These are phyloP conservation scores for Amanita rimosa DNA, from an alignment of 768 basidiomycete genomes.

Conservation along the genomic window DNA sequence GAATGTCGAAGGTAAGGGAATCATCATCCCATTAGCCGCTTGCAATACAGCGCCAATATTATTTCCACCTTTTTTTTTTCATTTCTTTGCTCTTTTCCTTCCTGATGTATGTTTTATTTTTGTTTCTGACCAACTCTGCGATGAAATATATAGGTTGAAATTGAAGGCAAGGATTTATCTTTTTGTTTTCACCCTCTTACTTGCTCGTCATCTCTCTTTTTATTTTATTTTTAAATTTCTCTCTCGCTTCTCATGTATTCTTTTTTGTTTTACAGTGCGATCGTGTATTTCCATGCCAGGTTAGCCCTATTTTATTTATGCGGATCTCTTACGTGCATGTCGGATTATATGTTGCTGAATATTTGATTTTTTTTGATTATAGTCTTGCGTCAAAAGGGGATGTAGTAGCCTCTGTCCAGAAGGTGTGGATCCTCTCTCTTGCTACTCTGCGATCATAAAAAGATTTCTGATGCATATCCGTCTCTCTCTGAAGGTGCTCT, in stretches of 20 bases:
- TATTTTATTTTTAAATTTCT: too few species aligned
- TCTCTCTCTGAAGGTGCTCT: slow-evolving; percentile 32
- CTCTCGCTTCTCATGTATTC: background rate
- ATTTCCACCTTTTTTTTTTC: background rate
- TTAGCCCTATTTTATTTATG: slow-evolving; percentile 10
- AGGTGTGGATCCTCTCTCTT: slow-evolving; percentile 20
- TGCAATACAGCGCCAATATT: background rate
- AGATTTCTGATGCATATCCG: background rate
- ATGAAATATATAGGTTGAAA: slow-evolving; percentile 27
- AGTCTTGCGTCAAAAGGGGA: slow-evolving; percentile 57
- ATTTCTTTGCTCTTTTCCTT: too few species aligned
- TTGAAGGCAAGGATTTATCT: slow-evolving; percentile 35
- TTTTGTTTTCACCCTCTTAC: too few species aligned
- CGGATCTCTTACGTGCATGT: slow-evolving; percentile 4
- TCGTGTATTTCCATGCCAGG: slow-evolving; percentile 55
- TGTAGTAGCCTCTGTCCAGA: slow-evolving; percentile 54
- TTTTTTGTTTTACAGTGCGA: slow-evolving; percentile 33
- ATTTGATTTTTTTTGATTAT: slow-evolving; percentile 2
- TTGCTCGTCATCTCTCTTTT: too few species aligned
- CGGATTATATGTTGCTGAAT: slow-evolving; percentile 9
- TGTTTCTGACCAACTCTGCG: background rate
- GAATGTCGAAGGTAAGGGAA: slow-evolving; percentile 38
- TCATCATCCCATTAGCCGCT: background rate
- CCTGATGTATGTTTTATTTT: too few species aligned
- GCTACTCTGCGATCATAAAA: background rate